These are phyloP conservation scores for Infundibulicybe gibba DNA, from an alignment of 768 basidiomycete genomes.

Conservation along the genomic window DNA sequence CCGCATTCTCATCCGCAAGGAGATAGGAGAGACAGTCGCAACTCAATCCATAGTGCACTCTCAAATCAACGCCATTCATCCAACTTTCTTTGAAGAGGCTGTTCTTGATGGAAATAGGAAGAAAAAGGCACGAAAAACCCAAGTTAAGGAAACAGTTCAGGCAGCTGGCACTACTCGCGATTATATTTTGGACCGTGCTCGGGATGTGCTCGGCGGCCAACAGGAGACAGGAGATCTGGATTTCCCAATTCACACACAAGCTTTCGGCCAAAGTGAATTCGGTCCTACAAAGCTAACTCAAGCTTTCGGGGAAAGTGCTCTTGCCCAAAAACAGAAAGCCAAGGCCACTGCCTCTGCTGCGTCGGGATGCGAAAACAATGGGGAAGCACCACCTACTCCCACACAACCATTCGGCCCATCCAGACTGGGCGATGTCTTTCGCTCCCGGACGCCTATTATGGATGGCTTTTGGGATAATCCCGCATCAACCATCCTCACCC, in stretches of 20 bases:
- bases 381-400: constrained; percentile 10
- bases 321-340: constrained; percentile 16
- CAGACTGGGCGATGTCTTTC: constrained; percentile 15
- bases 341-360: too few species aligned
- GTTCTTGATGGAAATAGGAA: constrained; percentile 41
- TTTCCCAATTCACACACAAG: constrained; percentile 11
- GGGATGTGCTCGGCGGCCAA: constrained; percentile 21
- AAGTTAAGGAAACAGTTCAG: constrained; percentile 39
- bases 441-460: background rate
- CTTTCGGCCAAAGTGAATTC: constrained; percentile 1
- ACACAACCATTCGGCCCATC: constrained; percentile 29
- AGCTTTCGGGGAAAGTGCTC: constrained; percentile 34
- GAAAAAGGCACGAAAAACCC: constrained; percentile 37
- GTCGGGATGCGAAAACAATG: too few species aligned
- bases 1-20: constrained; percentile 44
- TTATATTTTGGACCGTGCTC: constrained; percentile 34
- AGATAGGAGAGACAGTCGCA: constrained; percentile 35
- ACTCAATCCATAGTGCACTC: constrained; percentile 5
- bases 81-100: constrained; percentile 52
- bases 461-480: background rate
- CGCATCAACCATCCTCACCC: background rate
- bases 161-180: constrained; percentile 44
- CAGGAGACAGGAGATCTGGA: constrained; percentile 4
- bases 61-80: constrained; percentile 15
- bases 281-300: constrained; percentile 27